phyloP scores from a whole-genome alignment of 768 basidiomycete species.

The Pleurotus eryngii region DNA sequence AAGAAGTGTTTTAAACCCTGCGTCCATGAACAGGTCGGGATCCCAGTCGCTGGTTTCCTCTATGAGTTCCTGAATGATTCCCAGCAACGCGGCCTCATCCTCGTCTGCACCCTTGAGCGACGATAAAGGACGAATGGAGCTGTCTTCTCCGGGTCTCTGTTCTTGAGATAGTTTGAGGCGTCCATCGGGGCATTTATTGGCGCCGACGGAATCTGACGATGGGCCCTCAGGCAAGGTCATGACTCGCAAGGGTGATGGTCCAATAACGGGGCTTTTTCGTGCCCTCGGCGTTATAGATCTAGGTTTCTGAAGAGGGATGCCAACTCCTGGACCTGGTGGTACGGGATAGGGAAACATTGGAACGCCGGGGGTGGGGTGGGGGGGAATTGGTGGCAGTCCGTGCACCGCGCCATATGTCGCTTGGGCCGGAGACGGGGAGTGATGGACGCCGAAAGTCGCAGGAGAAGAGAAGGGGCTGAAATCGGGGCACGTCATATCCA shows the following conservation, averaged over 20 bases:
- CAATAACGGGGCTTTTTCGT: slow-evolving; percentile 35
- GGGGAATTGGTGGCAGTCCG: too few species aligned
- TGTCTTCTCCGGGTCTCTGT: neutral
- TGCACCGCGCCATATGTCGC: neutral
- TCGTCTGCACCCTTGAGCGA: slow-evolving; percentile 7
- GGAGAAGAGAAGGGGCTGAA: slow-evolving; percentile 7
- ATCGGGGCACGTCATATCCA: neutral
- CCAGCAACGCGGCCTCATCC: slow-evolving; percentile 30
- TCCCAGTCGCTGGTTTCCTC: slow-evolving; percentile 52
- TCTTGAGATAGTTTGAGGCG: too few species aligned
- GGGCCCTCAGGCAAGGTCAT: slow-evolving; percentile 38
- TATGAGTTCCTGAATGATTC: slow-evolving; percentile 45
- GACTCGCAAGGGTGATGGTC: slow-evolving; percentile 44
- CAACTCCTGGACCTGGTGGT: neutral
- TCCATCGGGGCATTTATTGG: neutral
- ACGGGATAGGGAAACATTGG: neutral
- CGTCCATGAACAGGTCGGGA: slow-evolving; percentile 41
- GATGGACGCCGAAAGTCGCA: slow-evolving; percentile 7
- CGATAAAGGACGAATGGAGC: neutral
- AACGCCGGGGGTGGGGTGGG: too few species aligned
- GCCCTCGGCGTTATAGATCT: slow-evolving; percentile 21
- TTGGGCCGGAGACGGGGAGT: slow-evolving; percentile 6
- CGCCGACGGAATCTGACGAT: neutral
- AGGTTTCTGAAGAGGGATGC: slow-evolving; percentile 2
- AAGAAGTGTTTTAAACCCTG: slow-evolving; percentile 45